Evolutionary conservation across 331 rosid species (phyloP), one percentile per base, ranked within the genome.

Genomic region (Rosa hybrid): DNA sequence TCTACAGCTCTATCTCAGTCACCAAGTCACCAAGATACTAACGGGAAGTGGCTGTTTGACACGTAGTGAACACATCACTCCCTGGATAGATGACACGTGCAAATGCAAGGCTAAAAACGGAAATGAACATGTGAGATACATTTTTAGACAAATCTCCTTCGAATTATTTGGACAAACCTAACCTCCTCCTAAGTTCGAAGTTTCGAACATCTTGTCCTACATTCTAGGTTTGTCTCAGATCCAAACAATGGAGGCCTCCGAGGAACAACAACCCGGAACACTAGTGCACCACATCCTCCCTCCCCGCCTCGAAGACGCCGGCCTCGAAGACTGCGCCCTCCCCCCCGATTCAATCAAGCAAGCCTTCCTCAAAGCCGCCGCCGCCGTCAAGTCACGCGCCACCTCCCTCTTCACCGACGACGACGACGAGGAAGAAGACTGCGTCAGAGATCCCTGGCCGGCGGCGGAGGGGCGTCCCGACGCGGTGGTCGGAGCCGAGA

Each of bases 271-370:
- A 70, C 79, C 71, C 1, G 85, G 81, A 6, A 34, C 39, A 34
- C 46, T 89, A 3, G 86, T 90, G 39, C 84, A 89, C 59, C 85
- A 71, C 65, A 87, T 96, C 81, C 54, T 84, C 41, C 98, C 98
- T 16, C 99, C 97, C 0, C 94, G 96, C 5, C 84, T 93, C 5
- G 92, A 93, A 85, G 98, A 93, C 72, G 98, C 99, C 0, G 97
- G 94, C 60, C 99, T 95, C 68, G 97, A 93, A 81, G 92, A 95
- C 74, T 89, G 94, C 20, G 96, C 98, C 3, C 97, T 91, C 3
- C 94, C 96, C 0, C 94, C 92, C 3, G 92, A 91, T 34, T 89
- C 92, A 16, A 93, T 93, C 80, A 82, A 83, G 68, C 87, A 91
- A 86, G 96, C 99, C 8, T 93, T 93, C 77, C 77, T 87, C 48